Evolutionary conservation across 2,329 filamentous ascomycete species (phyloP).

Genomic region (Colletotrichum somersetense): DNA sequence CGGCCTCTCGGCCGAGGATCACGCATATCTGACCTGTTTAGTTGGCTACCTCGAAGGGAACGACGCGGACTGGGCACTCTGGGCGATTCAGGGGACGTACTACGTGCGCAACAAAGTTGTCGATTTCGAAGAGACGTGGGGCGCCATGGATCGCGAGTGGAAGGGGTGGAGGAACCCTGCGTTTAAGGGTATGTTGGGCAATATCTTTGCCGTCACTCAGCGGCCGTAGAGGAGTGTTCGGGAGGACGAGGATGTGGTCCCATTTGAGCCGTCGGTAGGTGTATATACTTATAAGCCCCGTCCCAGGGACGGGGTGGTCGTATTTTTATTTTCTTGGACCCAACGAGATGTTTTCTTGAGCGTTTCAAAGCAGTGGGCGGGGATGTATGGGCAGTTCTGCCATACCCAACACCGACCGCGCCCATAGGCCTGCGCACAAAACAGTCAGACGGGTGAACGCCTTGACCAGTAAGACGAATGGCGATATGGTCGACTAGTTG

Average conservation of each 20-base stretch:
- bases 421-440: not conserved
- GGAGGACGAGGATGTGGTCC: not conserved
- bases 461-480: not conserved
- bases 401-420: not conserved
- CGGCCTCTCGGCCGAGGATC: conserved; percentile 59
- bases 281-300: not conserved
- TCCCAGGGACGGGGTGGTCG: not conserved
- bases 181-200: conserved; percentile 53
- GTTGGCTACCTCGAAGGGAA: conserved; percentile 65
- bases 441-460: not conserved
- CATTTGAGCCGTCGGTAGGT: not conserved
- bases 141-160: conserved; percentile 60
- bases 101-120: conserved; percentile 65
- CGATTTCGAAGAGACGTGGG: conserved; percentile 67
- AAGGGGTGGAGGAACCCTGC: conserved; percentile 53
- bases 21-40: conserved; percentile 65
- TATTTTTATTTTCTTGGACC: not conserved
- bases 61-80: conserved; percentile 71
- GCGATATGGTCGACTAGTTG: not conserved
- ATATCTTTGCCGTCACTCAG: conserved; percentile 56
- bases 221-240: conserved; percentile 46
- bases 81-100: conserved; percentile 70
- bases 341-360: no score
- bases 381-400: not conserved
- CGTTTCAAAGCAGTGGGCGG: not conserved